Conservation (phyloP, 1,139 yeast species). For the Ogataea hybrid region DNA sequence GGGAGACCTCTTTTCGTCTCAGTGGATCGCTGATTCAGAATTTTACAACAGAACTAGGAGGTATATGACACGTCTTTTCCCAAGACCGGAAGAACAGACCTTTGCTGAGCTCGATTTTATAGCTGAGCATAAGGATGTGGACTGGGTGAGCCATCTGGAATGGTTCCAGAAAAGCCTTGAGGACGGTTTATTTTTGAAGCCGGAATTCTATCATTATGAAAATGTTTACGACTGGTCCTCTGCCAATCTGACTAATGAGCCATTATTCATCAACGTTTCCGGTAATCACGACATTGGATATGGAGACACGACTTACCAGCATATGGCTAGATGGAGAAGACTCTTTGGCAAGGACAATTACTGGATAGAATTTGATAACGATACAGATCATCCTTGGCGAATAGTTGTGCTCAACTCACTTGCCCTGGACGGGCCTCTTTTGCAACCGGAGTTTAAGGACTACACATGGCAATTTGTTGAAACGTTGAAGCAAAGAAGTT, state of each 20-base stretch:
- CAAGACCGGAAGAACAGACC: conserved; percentile 50
- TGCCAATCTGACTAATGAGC: conserved; percentile 38
- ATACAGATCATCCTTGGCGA: conserved; percentile 71
- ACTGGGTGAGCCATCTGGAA: conserved; percentile 51
- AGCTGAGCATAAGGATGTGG: conserved; percentile 46
- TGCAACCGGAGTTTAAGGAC: conserved; percentile 65
- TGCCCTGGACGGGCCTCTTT: conserved; percentile 86
- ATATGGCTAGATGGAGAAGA: conserved; percentile 71
- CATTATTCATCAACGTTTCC: conserved; percentile 73
- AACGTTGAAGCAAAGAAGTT: conserved; percentile 49
- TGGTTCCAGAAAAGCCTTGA: conserved; percentile 42
- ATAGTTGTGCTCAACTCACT: conserved; percentile 82
- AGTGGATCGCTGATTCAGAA: conserved; percentile 90
- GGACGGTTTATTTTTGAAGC: conserved; percentile 36
- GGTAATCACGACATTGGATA: conserved; percentile 98
- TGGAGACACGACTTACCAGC: conserved; percentile 93
- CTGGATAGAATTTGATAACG: conserved; percentile 66
- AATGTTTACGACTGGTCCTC: conserved; percentile 68
- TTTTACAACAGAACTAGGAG: conserved; percentile 76
- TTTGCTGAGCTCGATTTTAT: conserved; percentile 47
- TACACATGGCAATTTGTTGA: conserved; percentile 74
- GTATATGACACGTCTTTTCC: conserved; percentile 63
- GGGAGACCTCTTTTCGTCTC: conserved; percentile 94
- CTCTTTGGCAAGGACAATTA: conserved; percentile 84
- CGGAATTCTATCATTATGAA: conserved; percentile 45